Conservation (phyloP, 148 eudicot species). For the Heliamphora exappendiculata region DNA sequence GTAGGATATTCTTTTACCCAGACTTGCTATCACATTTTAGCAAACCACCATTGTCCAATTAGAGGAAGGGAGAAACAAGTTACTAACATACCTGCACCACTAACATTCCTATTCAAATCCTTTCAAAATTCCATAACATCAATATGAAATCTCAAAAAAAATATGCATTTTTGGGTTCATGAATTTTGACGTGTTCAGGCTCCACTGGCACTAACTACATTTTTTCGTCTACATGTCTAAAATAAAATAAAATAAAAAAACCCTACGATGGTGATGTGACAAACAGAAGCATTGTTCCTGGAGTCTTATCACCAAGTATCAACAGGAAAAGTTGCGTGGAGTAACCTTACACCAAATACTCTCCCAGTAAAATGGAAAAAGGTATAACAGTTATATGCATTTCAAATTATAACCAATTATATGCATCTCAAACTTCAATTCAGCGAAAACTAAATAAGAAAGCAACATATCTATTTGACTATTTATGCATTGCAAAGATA, state of each 20-base stretch:
- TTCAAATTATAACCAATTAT: too few relatives aligned
- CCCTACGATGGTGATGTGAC: neutral
- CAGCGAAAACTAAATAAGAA: neutral
- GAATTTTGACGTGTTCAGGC: neutral
- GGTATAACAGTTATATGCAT: neutral
- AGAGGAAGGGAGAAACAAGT: neutral
- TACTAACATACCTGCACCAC: neutral
- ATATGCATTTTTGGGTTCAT: neutral
- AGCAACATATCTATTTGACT: too few relatives aligned
- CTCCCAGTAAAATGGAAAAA: neutral
- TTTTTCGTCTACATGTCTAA: neutral
- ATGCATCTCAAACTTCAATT: neutral
- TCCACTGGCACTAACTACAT: neutral
- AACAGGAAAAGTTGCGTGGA: neutral
- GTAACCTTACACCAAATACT: neutral
- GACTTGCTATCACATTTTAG: neutral
- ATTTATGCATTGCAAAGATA: neutral
- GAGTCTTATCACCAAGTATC: neutral
- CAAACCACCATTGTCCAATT: neutral
- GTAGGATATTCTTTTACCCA: neutral
- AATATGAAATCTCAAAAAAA: neutral
- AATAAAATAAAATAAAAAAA: too few relatives aligned
- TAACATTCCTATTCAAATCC: neutral
- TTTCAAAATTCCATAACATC: neutral
- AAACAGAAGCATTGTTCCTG: too few relatives aligned